These are phyloP conservation scores for Leccinum subgranulosum DNA, from an alignment of 768 basidiomycete species.

Conservation along the genomic window DNA sequence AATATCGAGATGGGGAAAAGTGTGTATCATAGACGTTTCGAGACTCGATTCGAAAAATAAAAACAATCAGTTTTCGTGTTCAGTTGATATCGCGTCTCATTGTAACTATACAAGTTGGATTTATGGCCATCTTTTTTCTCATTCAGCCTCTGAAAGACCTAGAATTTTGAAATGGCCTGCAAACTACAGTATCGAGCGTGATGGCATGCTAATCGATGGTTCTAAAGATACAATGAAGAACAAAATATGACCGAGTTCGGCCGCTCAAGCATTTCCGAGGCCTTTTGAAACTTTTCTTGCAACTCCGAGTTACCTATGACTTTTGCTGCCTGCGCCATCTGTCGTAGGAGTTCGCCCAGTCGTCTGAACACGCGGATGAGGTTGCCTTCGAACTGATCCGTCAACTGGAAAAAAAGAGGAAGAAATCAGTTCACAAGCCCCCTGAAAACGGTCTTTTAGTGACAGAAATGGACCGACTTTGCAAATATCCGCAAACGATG, in stretches of 20 bases:
- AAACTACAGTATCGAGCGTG: background rate
- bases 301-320: slow-evolving; percentile 96
- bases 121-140: background rate
- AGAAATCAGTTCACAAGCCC: background rate
- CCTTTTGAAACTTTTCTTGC: slow-evolving; percentile 89
- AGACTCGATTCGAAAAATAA: background rate
- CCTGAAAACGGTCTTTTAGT: background rate
- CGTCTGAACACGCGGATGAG: slow-evolving; percentile 96
- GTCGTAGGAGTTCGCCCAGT: slow-evolving; percentile 88
- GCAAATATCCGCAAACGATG: slow-evolving; percentile 93
- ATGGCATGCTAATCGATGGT: background rate
- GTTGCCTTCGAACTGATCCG: slow-evolving; percentile 95
- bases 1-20: background rate
- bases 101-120: too few species aligned
- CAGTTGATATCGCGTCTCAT: background rate
- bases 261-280: slow-evolving; percentile 89
- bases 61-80: background rate
- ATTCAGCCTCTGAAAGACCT: background rate
- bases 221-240: slow-evolving; percentile 74
- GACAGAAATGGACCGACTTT: slow-evolving; percentile 54
- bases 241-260: slow-evolving; percentile 94
- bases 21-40: slow-evolving; percentile 2
- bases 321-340: slow-evolving; percentile 94
- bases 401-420: slow-evolving; percentile 51
- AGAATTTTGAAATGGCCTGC: background rate